Conservation (phyloP, 2,329 filamentous ascomycete genomes). For the Colletotrichum sp. region DNA sequence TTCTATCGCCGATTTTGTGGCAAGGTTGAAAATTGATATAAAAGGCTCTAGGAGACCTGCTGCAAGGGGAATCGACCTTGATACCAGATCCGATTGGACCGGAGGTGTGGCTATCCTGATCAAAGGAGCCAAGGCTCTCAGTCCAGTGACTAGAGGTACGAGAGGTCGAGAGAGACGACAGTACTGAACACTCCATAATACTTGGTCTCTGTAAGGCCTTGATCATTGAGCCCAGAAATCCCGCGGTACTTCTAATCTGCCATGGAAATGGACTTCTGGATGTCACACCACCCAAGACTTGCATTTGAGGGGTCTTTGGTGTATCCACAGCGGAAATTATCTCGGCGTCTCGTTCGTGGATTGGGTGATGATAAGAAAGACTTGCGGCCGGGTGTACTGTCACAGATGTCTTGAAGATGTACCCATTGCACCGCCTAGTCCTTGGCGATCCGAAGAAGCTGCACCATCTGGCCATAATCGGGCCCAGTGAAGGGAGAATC, state of each 20-base stretch:
- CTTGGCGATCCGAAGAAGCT: neutral
- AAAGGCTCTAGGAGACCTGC: too few relatives aligned
- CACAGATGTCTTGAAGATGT: neutral
- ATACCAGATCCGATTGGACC: too few relatives aligned
- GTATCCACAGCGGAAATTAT: neutral
- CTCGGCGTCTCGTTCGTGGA: neutral
- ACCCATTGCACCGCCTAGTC: too few relatives aligned
- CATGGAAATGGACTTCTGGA: neutral
- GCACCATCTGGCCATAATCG: neutral
- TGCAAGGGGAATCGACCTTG: too few relatives aligned
- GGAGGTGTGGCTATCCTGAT: too few relatives aligned
- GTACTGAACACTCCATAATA: neutral
- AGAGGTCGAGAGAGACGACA: neutral
- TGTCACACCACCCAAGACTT: neutral
- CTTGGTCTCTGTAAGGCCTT: neutral
- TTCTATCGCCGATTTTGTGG: too few relatives aligned
- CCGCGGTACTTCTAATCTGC: neutral
- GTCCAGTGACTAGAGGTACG: neutral
- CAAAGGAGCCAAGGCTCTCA: too few relatives aligned
- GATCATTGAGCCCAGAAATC: neutral
- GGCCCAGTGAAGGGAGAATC: neutral
- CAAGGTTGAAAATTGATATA: accelerated
- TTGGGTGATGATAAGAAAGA: neutral
- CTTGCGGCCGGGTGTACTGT: neutral
- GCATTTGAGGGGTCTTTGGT: neutral